phyloP scores from a whole-genome alignment of 1,284 basidiomycete genomes.

The Ceratobasidium sp. region DNA sequence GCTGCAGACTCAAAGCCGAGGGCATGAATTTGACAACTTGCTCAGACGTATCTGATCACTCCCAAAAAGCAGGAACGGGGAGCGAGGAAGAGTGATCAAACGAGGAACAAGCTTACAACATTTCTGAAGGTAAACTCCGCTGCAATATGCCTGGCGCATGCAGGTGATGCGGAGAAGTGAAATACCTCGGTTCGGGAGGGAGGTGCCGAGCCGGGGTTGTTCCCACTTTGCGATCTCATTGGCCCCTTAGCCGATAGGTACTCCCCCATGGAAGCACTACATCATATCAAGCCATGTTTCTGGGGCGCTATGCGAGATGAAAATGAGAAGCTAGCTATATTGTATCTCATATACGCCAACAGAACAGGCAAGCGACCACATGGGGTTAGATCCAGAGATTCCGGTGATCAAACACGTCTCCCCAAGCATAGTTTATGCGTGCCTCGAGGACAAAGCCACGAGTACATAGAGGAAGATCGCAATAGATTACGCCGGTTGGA shows the following conservation, averaged over 20 bases:
- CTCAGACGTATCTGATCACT: neutral
- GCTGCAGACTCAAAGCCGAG: neutral
- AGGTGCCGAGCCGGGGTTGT: neutral
- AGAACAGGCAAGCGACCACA: neutral
- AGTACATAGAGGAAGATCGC: neutral
- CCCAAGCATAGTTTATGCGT: neutral
- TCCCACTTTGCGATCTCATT: conserved; percentile 1
- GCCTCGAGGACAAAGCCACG: neutral
- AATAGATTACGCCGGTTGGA: neutral
- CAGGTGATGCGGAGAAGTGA: conserved; percentile 1
- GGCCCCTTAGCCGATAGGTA: neutral
- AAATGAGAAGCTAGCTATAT: neutral
- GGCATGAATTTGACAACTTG: neutral
- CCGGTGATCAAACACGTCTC: conserved; percentile 26
- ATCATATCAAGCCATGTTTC: neutral
- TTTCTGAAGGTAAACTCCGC: conserved; percentile 2
- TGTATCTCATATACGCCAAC: neutral
- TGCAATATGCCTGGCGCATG: neutral
- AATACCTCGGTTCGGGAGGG: neutral
- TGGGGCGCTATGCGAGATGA: neutral
- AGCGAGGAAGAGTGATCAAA: neutral
- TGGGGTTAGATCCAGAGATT: neutral
- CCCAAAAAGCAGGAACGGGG: neutral
- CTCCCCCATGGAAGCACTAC: neutral
- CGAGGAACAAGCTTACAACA: neutral